Evolutionary conservation across 1,284 basidiomycete genomes (phyloP).

Genomic region (Moesziomyces antarcticus): DNA sequence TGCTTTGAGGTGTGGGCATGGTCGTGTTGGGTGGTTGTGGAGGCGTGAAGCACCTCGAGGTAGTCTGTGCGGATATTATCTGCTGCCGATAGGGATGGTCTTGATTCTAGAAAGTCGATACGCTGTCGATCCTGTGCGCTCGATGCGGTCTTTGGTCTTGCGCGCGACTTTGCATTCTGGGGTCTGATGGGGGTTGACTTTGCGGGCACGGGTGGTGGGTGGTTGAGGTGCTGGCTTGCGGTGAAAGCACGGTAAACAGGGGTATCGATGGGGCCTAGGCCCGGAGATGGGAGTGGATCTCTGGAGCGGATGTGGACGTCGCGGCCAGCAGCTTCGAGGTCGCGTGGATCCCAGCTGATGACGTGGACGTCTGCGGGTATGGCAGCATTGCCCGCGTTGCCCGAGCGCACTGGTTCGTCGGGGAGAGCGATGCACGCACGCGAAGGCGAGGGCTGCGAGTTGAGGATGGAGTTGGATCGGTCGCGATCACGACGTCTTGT

Average conservation of each 20-base stretch:
- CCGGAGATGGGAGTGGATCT: background rate
- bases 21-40: background rate
- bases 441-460: background rate
- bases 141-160: constrained; percentile 3
- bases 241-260: constrained; percentile 18
- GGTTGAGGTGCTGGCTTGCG: background rate
- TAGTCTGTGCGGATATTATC: background rate
- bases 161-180: no score
- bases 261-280: background rate
- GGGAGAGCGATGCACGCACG: background rate
- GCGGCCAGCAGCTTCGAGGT: constrained; percentile 7
- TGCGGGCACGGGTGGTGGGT: no score
- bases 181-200: no score
- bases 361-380: constrained; percentile 24
- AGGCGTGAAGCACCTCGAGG: constrained; percentile 8
- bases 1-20: background rate
- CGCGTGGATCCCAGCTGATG: constrained; percentile 23
- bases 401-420: background rate
- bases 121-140: background rate
- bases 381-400: constrained; percentile 3
- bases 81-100: no score
- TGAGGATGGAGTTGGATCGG: background rate
- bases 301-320: constrained; percentile 12
- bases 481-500: constrained; percentile 27
- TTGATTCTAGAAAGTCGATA: background rate